A percentile compares a stretch with the other conserved stretches of the same genome.
phyloP scores from a whole-genome alignment of 2,329 filamentous ascomycete genomes.

The Colletotrichum musicola region DNA sequence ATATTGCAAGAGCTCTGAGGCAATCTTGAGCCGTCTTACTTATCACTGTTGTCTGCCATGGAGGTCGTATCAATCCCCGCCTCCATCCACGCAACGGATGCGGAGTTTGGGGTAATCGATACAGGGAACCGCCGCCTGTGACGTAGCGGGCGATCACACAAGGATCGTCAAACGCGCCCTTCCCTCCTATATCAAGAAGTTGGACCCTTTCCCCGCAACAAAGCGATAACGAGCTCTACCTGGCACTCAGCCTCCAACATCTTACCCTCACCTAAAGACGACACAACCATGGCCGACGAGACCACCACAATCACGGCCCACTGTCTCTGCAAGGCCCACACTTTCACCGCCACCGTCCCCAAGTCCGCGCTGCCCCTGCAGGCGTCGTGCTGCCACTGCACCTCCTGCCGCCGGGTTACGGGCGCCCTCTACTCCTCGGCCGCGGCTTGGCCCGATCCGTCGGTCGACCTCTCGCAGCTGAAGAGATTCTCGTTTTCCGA shows the following conservation, averaged over 20 bases:
- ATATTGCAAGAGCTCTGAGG: neutral
- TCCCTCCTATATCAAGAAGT: neutral
- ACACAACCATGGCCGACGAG: neutral
- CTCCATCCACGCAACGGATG: neutral
- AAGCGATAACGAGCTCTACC: neutral
- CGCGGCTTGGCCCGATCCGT: conserved; percentile 51
- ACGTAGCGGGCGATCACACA: neutral
- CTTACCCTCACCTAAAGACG: neutral
- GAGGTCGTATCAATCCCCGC: neutral
- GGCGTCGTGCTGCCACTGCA: conserved; percentile 61
- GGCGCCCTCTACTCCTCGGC: conserved; percentile 56
- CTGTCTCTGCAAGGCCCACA: conserved; percentile 60
- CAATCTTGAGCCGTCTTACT: conserved; percentile 2
- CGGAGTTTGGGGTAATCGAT: conserved; percentile 6
- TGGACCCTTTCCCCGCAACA: neutral
- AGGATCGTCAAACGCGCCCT: conserved; percentile 13
- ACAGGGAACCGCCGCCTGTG: conserved; percentile 1
- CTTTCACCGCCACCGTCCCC: conserved; percentile 51
- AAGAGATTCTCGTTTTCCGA: conserved; percentile 53
- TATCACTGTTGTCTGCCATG: neutral
- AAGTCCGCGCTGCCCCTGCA: conserved; percentile 55
- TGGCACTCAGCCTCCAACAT: neutral
- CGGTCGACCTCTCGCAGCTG: conserved; percentile 47
- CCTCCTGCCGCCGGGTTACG: conserved; percentile 60
- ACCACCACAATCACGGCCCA: conserved; percentile 40